Evolutionary conservation across 371 early-diverging fungal genomes (phyloP), one percentile per base, ranked within the genome.

Genomic region (Lichtheimia ramosa): DNA sequence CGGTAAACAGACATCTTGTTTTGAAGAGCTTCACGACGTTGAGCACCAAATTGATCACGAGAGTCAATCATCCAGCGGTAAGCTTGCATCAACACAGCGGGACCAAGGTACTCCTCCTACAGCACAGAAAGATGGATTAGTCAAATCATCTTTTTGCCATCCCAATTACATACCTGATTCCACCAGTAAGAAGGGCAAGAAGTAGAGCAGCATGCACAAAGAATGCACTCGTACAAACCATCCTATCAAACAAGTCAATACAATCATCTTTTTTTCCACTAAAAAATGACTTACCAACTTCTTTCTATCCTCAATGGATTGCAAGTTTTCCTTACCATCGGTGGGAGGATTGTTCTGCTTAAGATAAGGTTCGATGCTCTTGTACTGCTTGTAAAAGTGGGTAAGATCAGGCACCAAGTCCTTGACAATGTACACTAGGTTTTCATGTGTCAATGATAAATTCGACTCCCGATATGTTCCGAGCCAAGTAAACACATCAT

Each of bases 41-140:
- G 93, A 59, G 78, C 65, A 48, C 92, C 92, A 66, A 88, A 92
- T 67, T 96, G 92, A 74, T 98, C 98, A 74, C 98, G 92, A 43
- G 92, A 91, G 78, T 97, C 97, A 57, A 89, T 89, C 93, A 96
- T 96, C 98, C 98, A 97, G 74, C 98, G 91, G 84, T 95, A 96
- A 48, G 96, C 94, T 81, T 96, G 96, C 91, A 97, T 88, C 64
- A 97, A 83, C 20, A 94, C 93, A 28, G 98, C 95, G 20, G 98
- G 98, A 52, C 98, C 98, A 28, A 97, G 87, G 80, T 96, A 97
- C 54, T 88, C 91, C 40, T 93, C 90, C 69, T 66, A 54, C 16
- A 50, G 21, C 13, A 46, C 2, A 2, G 2, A 3, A 39, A 23
- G 28, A 4, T 41, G 12, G 3, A 10, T 41, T 1, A 54, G 16